phyloP scores from a whole-genome alignment of 305 asterid species.

The Solanum hybrid region DNA sequence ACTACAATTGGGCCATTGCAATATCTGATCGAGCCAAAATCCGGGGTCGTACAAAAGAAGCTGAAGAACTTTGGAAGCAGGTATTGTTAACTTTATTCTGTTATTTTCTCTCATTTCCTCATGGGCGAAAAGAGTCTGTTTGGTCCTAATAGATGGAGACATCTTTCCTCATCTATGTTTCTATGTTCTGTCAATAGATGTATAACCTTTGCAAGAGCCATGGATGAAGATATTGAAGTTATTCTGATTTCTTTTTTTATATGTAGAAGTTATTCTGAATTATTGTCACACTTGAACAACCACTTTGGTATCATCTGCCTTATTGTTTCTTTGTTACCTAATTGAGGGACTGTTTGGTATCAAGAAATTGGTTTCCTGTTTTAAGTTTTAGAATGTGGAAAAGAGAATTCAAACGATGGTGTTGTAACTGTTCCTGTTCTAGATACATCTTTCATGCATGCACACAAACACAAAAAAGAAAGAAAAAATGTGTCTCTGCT shows the following conservation, averaged over 20 bases:
- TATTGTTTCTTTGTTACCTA: not conserved
- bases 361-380: not conserved
- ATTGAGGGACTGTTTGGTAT: not conserved
- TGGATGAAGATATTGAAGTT: not conserved
- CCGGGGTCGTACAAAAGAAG: constrained; percentile 99
- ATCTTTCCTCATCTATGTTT: not conserved
- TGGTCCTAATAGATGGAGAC: not conserved
- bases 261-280: not conserved
- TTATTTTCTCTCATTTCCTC: constrained; percentile 6
- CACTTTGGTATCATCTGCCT: not conserved
- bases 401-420: not conserved
- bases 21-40: constrained; percentile 97
- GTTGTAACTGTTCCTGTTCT: not conserved
- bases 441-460: not conserved
- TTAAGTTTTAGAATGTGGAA: not conserved
- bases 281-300: not conserved
- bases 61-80: constrained; percentile 98
- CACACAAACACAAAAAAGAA: not conserved
- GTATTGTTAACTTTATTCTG: constrained; percentile 27
- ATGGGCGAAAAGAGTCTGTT: not conserved
- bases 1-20: constrained; percentile 98
- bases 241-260: not conserved
- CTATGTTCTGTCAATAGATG: not conserved
- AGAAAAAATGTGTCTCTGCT: not conserved
- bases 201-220: not conserved